Conservation (phyloP, 495 filamentous ascomycete genomes). For the Hypoxylon fuscum region DNA sequence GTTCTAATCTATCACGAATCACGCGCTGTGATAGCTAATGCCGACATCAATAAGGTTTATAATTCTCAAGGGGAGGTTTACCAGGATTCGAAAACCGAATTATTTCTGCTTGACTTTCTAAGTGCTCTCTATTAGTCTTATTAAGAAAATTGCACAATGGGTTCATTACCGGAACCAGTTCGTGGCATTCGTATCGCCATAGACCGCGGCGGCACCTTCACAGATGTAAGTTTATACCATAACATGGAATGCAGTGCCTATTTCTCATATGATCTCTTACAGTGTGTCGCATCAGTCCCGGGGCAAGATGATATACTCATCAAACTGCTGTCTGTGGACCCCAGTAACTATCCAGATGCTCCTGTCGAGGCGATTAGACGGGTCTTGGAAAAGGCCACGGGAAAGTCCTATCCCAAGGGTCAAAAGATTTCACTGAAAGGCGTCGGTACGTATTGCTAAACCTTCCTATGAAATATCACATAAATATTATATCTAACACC, state of each 20-base stretch:
- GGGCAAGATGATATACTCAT: slow-evolving; percentile 55
- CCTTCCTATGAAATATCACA: background rate
- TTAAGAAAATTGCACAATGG: background rate
- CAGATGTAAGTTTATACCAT: background rate
- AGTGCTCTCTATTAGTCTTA: too few species aligned
- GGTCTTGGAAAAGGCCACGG: slow-evolving; percentile 60
- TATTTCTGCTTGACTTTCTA: too few species aligned
- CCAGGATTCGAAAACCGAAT: too few species aligned
- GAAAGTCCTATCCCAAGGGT: slow-evolving; percentile 74
- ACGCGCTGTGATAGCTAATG: too few species aligned
- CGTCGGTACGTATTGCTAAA: slow-evolving; percentile 55
- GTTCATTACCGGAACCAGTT: background rate
- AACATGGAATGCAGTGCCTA: background rate
- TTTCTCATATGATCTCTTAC: background rate
- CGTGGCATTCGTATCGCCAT: background rate
- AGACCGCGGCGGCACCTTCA: background rate
- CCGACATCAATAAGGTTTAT: too few species aligned
- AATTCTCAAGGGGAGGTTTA: too few species aligned
- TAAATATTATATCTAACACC: slow-evolving; percentile 61
- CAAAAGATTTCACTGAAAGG: slow-evolving; percentile 81
- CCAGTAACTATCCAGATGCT: slow-evolving; percentile 86
- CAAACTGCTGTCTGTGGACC: slow-evolving; percentile 91
- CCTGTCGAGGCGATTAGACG: slow-evolving; percentile 92
- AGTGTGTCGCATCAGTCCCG: background rate
- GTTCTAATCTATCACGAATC: too few species aligned